Base-by-base conservation (phyloP, 2,329 filamentous ascomycete species). In the Penicillium glabrum region DNA sequence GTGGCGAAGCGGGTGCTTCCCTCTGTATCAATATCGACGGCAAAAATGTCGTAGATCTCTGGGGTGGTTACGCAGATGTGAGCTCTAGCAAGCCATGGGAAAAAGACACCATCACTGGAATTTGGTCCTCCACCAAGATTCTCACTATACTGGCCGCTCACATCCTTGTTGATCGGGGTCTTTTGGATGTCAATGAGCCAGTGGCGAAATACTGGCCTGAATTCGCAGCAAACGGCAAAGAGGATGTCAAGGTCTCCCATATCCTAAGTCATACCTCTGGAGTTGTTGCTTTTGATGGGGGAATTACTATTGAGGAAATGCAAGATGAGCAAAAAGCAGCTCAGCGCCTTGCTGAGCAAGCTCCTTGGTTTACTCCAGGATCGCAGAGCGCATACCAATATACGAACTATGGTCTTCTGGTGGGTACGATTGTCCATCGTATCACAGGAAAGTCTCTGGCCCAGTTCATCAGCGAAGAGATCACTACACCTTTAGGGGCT, bases 151-250 rank as follows among this genome's bases (percentile, higher is more conserved):
- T 80, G 9, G 74, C 77, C 0, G 67, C 68, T 1, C 63, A 78
- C 19, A 61, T 79, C 21, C 73, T 79, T 6, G 69, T 77, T 31
- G 72, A 78, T 46, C 73, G 76, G 3, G 76, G 75, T 2, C 58
- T 73, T 0, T 54, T 81, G 0, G 66, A 73, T 51, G 62, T 70
- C 1, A 58, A 75, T 45, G 76, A 70, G 13, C 72, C 72, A 2
- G 75, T 81, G 1, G 60, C 73, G 1, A 67, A 70, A 39, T 76
- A 80, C 67, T 81, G 79, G 79, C 79, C 79, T 1, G 79, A 80
- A 57, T 72, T 73, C 45, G 69, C 59, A 2, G 62, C 50, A 2
- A 70, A 71, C 55, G 69, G 70, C 31, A 71, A 72, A 35, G 58
- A 68, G 43, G 58, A 67, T 21, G 46, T 71, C 33, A 29, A 29